Evolutionary conservation across 371 early-diverging fungal genomes (phyloP).

Genomic region (Modicella reniformis): DNA sequence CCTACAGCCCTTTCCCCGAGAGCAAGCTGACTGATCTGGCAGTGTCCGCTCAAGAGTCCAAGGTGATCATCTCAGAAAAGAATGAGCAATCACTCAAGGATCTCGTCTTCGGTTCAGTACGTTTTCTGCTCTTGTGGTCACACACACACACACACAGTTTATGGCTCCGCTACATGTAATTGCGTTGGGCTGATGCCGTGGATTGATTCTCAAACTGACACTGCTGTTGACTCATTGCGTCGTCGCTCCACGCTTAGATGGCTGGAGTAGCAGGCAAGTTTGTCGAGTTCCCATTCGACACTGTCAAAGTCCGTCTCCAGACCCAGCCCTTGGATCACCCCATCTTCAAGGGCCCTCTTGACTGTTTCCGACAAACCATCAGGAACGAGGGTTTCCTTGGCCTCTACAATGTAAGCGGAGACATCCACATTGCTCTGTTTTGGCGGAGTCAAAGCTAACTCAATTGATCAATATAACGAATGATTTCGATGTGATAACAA

Average conservation of each 20-base stretch:
- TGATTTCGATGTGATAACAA: slow-evolving; percentile 5
- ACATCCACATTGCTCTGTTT: not conserved
- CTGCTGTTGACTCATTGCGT: not conserved
- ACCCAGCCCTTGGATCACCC: slow-evolving; percentile 79
- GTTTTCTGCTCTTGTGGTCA: slow-evolving; percentile 2
- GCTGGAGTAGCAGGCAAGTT: slow-evolving; percentile 93
- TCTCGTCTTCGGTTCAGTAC: slow-evolving; percentile 56
- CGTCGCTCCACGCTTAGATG: slow-evolving; percentile 56
- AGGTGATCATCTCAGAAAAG: slow-evolving; percentile 51
- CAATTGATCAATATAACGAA: slow-evolving; percentile 4
- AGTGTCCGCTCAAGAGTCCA: slow-evolving; percentile 43
- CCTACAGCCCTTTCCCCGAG: slow-evolving; percentile 49
- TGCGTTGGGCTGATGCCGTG: not conserved
- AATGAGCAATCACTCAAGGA: slow-evolving; percentile 54
- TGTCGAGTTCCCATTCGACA: slow-evolving; percentile 96
- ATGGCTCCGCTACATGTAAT: too few species aligned
- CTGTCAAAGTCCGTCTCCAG: slow-evolving; percentile 95
- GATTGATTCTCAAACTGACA: not conserved
- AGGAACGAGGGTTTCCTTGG: slow-evolving; percentile 80
- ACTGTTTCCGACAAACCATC: slow-evolving; percentile 81
- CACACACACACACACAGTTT: too few species aligned
- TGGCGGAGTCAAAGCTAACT: slow-evolving; percentile 1
- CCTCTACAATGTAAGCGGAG: slow-evolving; percentile 75
- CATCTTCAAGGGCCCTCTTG: slow-evolving; percentile 82
- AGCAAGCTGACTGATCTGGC: slow-evolving; percentile 48